Evolutionary conservation across 306 rosid species (phyloP).

Genomic region (Medicago ruthenica): DNA sequence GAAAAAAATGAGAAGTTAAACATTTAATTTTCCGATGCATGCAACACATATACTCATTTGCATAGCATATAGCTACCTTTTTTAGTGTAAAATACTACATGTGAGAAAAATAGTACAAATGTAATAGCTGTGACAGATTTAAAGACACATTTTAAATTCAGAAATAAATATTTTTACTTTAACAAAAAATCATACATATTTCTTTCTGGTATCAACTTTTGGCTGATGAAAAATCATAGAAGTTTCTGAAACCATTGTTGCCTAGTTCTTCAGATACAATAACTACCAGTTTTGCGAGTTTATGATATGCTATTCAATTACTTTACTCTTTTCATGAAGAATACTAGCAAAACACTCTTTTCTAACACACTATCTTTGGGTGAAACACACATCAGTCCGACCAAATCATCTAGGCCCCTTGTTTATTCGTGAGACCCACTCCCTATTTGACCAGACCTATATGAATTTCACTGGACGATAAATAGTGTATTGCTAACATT

Average conservation of each 20-base stretch:
- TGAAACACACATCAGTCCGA: background rate
- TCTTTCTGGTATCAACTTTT: background rate
- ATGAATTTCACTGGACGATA: background rate
- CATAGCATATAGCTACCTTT: constrained; percentile 15
- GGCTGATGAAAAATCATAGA: no score
- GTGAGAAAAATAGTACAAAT: constrained; percentile 25
- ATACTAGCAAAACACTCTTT: constrained; percentile 2
- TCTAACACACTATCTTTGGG: constrained; percentile 1
- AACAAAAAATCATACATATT: background rate
- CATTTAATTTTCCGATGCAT: constrained; percentile 12
- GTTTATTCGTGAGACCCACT: background rate
- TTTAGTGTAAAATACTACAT: constrained; percentile 6
- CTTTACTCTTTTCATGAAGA: constrained; percentile 5
- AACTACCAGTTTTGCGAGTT: background rate
- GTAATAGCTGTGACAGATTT: background rate
- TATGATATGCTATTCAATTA: constrained; percentile 20
- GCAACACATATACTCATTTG: constrained; percentile 11
- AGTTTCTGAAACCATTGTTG: constrained; percentile 1
- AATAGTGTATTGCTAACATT: constrained; percentile 1
- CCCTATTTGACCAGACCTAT: background rate
- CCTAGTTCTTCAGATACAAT: constrained; percentile 14
- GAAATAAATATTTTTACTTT: background rate
- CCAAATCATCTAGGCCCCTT: background rate
- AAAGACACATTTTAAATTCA: constrained; percentile 21
- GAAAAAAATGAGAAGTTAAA: constrained; percentile 42